These are phyloP conservation scores for Saitozyma podzolica DNA, from an alignment of 768 basidiomycete species.

Conservation along the genomic window DNA sequence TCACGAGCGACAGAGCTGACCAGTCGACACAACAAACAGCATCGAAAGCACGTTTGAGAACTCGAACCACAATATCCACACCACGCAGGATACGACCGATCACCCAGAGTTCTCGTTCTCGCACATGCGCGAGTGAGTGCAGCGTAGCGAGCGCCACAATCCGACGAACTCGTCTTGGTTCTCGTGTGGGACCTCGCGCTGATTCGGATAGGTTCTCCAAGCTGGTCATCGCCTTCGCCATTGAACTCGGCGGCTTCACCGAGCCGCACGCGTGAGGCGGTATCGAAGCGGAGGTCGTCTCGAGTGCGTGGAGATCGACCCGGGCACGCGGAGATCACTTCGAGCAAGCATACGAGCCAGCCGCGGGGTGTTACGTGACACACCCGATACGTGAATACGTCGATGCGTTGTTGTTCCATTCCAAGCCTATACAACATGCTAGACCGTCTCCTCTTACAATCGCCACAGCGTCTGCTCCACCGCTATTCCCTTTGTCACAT, in stretches of 20 bases:
- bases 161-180: not conserved
- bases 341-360: no score
- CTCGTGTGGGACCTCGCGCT: not conserved
- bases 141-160: not conserved
- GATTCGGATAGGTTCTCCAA: conserved; percentile 63
- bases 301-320: no score
- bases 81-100: conserved; percentile 74
- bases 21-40: conserved; percentile 24
- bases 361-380: no score
- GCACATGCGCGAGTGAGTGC: conserved; percentile 68
- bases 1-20: not conserved
- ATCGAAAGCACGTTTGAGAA: conserved; percentile 53
- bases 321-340: no score
- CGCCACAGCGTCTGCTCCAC: no score
- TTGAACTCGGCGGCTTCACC: conserved; percentile 65
- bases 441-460: no score
- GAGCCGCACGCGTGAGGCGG: not conserved
- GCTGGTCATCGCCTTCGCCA: conserved; percentile 73
- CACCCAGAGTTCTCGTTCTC: conserved; percentile 81
- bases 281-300: no score
- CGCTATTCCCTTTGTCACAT: no score
- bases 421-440: no score
- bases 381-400: no score
- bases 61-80: conserved; percentile 78
- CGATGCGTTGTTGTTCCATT: no score